A percentile compares a stretch with the other conserved stretches of the same genome.
phyloP scores from a whole-genome alignment of 1,284 basidiomycete species.

The Moniliophthora roreri region DNA sequence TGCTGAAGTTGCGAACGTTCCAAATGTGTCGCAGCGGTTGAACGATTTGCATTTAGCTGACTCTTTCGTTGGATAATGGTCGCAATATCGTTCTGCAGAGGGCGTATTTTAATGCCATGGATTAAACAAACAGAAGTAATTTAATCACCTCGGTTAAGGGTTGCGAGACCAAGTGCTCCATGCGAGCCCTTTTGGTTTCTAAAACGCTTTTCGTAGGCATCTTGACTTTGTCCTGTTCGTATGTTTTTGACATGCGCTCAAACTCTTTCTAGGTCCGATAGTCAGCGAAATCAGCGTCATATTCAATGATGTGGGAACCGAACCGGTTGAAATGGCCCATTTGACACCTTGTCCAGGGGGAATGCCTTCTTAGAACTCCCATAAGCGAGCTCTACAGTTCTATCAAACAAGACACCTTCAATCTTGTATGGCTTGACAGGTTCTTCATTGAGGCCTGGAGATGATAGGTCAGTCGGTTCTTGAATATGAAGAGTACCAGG shows the following conservation, averaged over 20 bases:
- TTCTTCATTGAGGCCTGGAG: slow-evolving; percentile 48
- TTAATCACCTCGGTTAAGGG: slow-evolving; percentile 72
- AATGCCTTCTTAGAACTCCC: slow-evolving; percentile 61
- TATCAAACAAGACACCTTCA: slow-evolving; percentile 59
- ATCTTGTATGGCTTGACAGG: slow-evolving; percentile 72
- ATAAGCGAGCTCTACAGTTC: slow-evolving; percentile 69
- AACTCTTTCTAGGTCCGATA: slow-evolving; percentile 65
- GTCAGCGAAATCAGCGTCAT: slow-evolving; percentile 9
- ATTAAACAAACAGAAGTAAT: slow-evolving; percentile 2
- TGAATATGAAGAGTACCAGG: slow-evolving; percentile 15
- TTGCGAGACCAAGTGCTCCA: slow-evolving; percentile 57
- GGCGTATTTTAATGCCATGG: slow-evolving; percentile 6
- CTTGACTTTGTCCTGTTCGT: slow-evolving; percentile 55
- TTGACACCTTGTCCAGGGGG: slow-evolving; percentile 82
- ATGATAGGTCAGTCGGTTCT: not conserved
- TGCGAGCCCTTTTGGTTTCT: slow-evolving; percentile 62
- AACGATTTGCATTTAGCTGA: slow-evolving; percentile 46
- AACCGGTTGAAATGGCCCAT: slow-evolving; percentile 60
- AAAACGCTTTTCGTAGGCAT: slow-evolving; percentile 66
- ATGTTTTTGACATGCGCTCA: slow-evolving; percentile 53
- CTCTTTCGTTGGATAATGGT: slow-evolving; percentile 72
- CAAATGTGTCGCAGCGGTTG: slow-evolving; percentile 43
- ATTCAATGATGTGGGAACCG: slow-evolving; percentile 24
- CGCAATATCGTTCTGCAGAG: slow-evolving; percentile 59
- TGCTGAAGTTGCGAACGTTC: slow-evolving; percentile 66